Evolutionary conservation across 805 yeast genomes (phyloP), one percentile per base, ranked within the genome.

Genomic region (Wickerhamiella cacticola): DNA sequence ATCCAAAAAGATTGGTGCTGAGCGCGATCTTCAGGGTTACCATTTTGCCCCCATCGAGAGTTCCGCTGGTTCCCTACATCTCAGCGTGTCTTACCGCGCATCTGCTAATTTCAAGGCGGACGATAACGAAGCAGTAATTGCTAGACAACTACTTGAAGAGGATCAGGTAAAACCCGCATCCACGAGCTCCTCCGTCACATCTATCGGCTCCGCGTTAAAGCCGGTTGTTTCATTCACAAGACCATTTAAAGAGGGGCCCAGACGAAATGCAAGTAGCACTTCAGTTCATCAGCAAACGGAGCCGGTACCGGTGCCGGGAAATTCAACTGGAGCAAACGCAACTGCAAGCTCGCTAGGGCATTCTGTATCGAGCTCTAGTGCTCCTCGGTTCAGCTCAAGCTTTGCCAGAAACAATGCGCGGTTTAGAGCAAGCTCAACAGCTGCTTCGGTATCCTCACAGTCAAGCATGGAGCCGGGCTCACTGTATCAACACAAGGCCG

Each of bases 1-100:
- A 47, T 79, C 89, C 52, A 81, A 82, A 60, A 67, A 80, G 3
- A 72, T 80, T 2, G 16, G 49, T 76, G 63, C 64, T 65, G 15
- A 65, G 77, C 15, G 84, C 8, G 39, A 80, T 57, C 65, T 82
- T 50, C 71, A 70, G 22, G 82, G 80, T 44, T 76, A 76, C 56
- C 70, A 70, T 48, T 73, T 92, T 48, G 72, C 75, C 3, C 85
- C 94, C 0, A 75, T 92, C 2, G 70, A 73, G 48, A 85, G 96
- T 0, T 77, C 82, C 6, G 68, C 76, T 41, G 98, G 98, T 0
- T 68, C 80, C 1, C 63, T 89, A 46, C 71, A 76, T 50, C 73
- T 84, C 5, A 77, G 92, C 0, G 92, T 85, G 1, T 80, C 94
- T 1, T 89, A 82, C 58, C 72, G 98, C 49, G 72, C 69, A 34